phyloP scores from a whole-genome alignment of 768 basidiomycete species.

The Tylopilus plumbeoviolaceoides region DNA sequence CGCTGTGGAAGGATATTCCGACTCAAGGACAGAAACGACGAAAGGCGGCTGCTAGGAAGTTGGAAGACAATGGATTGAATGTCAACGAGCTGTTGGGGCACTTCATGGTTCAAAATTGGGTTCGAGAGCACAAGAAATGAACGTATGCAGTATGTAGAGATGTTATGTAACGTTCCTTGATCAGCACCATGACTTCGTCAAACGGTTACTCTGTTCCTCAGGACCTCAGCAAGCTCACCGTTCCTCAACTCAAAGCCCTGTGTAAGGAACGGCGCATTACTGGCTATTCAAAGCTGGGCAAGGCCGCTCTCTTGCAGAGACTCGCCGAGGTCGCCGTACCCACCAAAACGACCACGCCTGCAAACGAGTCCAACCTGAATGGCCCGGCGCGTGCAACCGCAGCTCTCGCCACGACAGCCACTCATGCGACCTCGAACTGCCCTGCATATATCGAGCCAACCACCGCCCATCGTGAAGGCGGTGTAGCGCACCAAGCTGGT shows the following conservation, averaged over 20 bases:
- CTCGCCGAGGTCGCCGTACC: slow-evolving; percentile 18
- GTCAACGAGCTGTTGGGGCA: slow-evolving; percentile 15
- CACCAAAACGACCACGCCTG: not conserved
- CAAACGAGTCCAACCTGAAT: no score
- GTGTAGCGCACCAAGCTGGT: not conserved
- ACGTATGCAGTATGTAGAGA: not conserved
- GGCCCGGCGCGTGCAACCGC: not conserved
- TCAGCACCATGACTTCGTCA: slow-evolving; percentile 9
- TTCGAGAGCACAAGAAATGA: slow-evolving; percentile 10
- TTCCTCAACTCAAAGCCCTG: slow-evolving; percentile 59
- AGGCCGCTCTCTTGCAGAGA: slow-evolving; percentile 53
- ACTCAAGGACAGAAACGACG: slow-evolving; percentile 9
- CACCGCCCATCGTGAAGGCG: not conserved
- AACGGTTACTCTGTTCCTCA: not conserved
- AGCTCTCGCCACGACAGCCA: not conserved
- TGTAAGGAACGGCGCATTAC: slow-evolving; percentile 61
- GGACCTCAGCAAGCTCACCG: slow-evolving; percentile 42
- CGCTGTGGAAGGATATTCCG: slow-evolving; percentile 12
- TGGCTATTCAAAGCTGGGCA: slow-evolving; percentile 67
- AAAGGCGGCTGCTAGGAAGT: slow-evolving; percentile 12
- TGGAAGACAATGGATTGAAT: slow-evolving; percentile 13
- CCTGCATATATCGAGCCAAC: not conserved
- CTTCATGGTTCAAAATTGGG: slow-evolving; percentile 15
- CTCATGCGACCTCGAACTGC: not conserved
- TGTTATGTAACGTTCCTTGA: not conserved